A percentile compares a stretch with the other conserved stretches of the same genome.
Conservation (phyloP, 306 rosid genomes). For the Betula pendula region DNA sequence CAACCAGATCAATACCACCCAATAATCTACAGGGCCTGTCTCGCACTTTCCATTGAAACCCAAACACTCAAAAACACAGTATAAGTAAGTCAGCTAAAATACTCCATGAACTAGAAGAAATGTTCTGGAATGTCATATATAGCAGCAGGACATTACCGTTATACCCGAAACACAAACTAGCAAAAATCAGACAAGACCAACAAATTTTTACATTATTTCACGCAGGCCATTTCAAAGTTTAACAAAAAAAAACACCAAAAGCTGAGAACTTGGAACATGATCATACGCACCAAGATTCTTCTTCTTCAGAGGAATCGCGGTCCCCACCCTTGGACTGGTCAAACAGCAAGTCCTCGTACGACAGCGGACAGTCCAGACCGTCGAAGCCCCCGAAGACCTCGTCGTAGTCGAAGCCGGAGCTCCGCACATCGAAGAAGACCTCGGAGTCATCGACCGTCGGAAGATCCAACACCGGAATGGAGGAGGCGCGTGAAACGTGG, state of each 20-base stretch:
- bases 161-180: neutral
- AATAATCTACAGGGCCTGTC: slow-evolving; percentile 16
- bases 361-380: slow-evolving; percentile 59
- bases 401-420: slow-evolving; percentile 60
- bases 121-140: neutral
- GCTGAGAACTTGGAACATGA: slow-evolving; percentile 9
- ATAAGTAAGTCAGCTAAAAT: neutral
- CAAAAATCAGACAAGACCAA: slow-evolving; percentile 9
- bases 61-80: slow-evolving; percentile 24
- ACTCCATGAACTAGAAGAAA: slow-evolving; percentile 19
- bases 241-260: slow-evolving; percentile 8
- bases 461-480: slow-evolving; percentile 88
- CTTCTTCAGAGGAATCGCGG: slow-evolving; percentile 49
- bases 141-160: slow-evolving; percentile 8
- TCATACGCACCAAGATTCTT: slow-evolving; percentile 74
- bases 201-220: slow-evolving; percentile 5
- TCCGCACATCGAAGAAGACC: slow-evolving; percentile 61
- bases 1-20: slow-evolving; percentile 7
- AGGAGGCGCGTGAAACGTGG: slow-evolving; percentile 69
- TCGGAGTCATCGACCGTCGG: slow-evolving; percentile 66
- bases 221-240: slow-evolving; percentile 26
- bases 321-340: slow-evolving; percentile 27
- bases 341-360: slow-evolving; percentile 61
- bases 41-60: slow-evolving; percentile 14
- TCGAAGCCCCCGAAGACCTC: slow-evolving; percentile 72